phyloP scores from a whole-genome alignment of 257 asterid species.

The Cruciata laevipes region DNA sequence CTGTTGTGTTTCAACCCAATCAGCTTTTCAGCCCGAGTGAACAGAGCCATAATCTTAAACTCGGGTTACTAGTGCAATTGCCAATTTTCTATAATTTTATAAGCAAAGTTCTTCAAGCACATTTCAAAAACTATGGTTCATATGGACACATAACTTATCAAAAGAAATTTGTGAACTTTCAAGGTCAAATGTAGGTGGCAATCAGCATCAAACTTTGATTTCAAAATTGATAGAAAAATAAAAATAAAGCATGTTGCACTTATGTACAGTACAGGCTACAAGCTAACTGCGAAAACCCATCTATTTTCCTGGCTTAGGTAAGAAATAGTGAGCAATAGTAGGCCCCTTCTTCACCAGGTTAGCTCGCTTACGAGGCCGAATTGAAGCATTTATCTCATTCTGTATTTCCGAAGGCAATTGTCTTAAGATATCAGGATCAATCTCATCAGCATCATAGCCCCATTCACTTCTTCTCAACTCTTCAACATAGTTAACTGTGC shows the following conservation, averaged over 20 bases:
- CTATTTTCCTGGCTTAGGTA: conserved; percentile 30
- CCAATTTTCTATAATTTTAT: too few species aligned
- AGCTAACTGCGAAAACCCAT: not conserved
- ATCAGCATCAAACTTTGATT: not conserved
- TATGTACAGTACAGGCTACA: not conserved
- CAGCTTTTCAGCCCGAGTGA: too few species aligned
- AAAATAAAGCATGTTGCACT: not conserved
- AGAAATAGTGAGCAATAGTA: conserved; percentile 63
- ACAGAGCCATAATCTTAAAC: too few species aligned
- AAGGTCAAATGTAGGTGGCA: not conserved
- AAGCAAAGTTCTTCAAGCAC: too few species aligned
- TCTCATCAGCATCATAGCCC: conserved; percentile 63
- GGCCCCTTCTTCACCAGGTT: conserved; percentile 44
- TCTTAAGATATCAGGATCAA: conserved; percentile 54
- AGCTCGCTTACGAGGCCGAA: conserved; percentile 67
- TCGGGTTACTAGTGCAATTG: too few species aligned
- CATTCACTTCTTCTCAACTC: conserved; percentile 32
- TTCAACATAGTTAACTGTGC: conserved; percentile 22
- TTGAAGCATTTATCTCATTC: conserved; percentile 66
- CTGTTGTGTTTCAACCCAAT: too few species aligned
- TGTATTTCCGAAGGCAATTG: conserved; percentile 76
- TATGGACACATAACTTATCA: too few species aligned
- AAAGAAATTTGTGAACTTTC: too few species aligned
- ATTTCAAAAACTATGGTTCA: too few species aligned
- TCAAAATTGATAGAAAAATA: not conserved